Evolutionary conservation across 2,329 filamentous ascomycete genomes (phyloP).

Genomic region (Penicillium sp.): DNA sequence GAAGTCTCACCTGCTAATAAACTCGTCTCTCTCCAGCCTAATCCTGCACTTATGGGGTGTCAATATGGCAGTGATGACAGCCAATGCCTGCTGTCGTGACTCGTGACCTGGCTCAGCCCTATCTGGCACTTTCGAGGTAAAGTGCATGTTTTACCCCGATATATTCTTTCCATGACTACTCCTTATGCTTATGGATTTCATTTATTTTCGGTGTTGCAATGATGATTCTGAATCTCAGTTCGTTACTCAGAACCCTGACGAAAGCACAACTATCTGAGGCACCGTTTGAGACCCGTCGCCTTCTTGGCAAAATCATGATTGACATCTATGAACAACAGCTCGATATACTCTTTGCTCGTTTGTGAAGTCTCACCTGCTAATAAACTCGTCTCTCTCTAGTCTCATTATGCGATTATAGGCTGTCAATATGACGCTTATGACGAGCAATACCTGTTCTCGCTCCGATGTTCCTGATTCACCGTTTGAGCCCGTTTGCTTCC

Average conservation of each 20-base stretch:
- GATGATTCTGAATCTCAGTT: background rate
- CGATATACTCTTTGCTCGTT: background rate
- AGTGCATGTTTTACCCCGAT: too few species aligned
- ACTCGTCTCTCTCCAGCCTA: background rate
- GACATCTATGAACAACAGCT: background rate
- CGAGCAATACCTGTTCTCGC: background rate
- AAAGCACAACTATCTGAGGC: background rate
- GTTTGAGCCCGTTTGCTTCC: background rate
- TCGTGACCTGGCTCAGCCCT: too few species aligned
- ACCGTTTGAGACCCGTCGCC: background rate
- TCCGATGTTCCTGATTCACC: too few species aligned
- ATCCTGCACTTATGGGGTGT: accelerated
- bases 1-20: background rate
- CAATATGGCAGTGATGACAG: background rate
- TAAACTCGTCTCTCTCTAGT: background rate
- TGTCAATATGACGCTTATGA: background rate
- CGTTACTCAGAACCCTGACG: background rate
- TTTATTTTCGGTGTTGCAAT: background rate
- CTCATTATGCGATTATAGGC: too few species aligned
- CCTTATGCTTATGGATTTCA: too few species aligned
- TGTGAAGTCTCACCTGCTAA: background rate
- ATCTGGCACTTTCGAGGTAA: too few species aligned
- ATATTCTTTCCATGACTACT: too few species aligned
- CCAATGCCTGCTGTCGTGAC: too few species aligned
- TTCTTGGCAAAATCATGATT: background rate